Base-by-base conservation (phyloP, 2,329 filamentous ascomycete species). In the Clonostachys chloroleuca region DNA sequence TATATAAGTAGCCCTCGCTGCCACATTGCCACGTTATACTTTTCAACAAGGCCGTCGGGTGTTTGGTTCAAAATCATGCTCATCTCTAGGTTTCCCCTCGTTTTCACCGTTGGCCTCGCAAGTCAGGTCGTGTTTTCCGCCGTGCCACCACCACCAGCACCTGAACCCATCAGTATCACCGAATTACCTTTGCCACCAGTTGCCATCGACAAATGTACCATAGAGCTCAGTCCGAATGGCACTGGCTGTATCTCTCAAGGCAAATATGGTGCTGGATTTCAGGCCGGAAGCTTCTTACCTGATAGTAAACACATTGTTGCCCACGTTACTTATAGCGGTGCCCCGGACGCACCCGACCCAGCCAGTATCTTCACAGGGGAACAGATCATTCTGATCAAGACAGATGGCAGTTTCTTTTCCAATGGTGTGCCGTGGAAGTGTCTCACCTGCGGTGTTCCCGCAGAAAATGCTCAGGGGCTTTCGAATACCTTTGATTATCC, bases 251-350 rank as follows among this genome's bases (percentile, higher is more conserved):
- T 39, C 36, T 8, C 10, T 39, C 36, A 39, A 39, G 36, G 17
- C 36, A 18, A 39, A n/a, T 12, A 39, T 30, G 24, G 24, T 30
- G 8, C 8, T 30, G 24, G 17, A 12, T 39, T 39, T n/a, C 17
- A n/a, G 14, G 36, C 14, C 10, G 36, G 36, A 39, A 18, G 36
- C 36, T 39, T 39, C 36, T n/a, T 18, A n/a, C 36, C 12, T 6
- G 36, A 39, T n/a, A 18, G 36, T 18, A n/a, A 3, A 12, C 14
- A n/a, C 5, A 18, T 39, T n/a, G 14, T n/a, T n/a, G 36, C 36
- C 17, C 17, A 51, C 56, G 34, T 39, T 7, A 18, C 14, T 18
- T 39, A n/a, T 39, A 18, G 3, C 36, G 36, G 36, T n/a, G 36
- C 36, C 17, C 36, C 36, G 7, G 14, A n/a, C 36, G 36, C 36